Conservation (phyloP, 2,329 filamentous ascomycete species). For the Trichophyton mentagrophytes region DNA sequence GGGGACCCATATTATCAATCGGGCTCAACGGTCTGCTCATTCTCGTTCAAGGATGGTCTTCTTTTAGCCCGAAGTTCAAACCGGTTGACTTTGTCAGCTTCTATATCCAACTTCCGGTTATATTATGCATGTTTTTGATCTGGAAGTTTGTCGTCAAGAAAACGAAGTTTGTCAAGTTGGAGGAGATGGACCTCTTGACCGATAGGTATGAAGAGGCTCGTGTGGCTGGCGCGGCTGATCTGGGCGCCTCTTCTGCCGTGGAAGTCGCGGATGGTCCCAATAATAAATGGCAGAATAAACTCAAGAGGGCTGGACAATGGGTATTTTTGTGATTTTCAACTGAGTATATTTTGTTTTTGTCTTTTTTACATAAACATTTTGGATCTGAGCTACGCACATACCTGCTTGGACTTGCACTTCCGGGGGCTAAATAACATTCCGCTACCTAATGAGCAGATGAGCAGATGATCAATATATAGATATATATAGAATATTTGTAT, state of each 20-base stretch:
- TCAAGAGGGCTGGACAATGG: conserved; percentile 28
- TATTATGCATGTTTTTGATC: conserved; percentile 41
- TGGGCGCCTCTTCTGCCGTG: background rate
- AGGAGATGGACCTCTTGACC: conserved; percentile 41
- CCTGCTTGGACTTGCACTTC: background rate
- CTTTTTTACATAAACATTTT: background rate
- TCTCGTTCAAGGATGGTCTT: conserved; percentile 48
- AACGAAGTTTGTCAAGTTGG: conserved; percentile 34
- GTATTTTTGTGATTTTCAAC: conserved; percentile 23
- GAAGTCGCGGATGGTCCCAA: background rate
- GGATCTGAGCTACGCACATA: background rate
- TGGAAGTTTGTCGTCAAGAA: conserved; percentile 43
- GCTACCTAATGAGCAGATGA: background rate
- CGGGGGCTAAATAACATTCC: background rate
- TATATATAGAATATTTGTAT: background rate
- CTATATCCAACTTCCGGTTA: conserved; percentile 51
- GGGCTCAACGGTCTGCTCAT: conserved; percentile 48
- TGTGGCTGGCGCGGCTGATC: background rate
- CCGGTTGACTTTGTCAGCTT: conserved; percentile 50
- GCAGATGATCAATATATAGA: background rate
- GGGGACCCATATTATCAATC: conserved; percentile 45
- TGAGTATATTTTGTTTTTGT: background rate
- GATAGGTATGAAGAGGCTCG: conserved; percentile 28
- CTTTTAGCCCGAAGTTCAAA: conserved; percentile 47
- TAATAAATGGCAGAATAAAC: conserved; percentile 14